Conservation (phyloP, 345 rosid species). For the Dovyalis caffra region DNA sequence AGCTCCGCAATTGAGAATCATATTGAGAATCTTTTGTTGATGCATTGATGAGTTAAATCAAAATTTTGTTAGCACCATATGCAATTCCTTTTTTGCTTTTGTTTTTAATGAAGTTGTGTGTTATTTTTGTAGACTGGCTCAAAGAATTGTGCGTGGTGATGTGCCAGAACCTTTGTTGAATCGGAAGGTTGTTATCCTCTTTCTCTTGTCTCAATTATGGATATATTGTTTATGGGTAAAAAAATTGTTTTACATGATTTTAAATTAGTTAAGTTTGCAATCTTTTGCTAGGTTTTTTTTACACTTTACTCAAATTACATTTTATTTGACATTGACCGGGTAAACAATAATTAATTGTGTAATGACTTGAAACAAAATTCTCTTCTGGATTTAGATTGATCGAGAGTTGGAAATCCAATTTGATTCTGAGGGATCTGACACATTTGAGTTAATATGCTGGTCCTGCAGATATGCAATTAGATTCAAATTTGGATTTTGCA, state of each 20-base stretch:
- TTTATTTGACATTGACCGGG: no score
- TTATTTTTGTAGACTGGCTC: constrained; percentile 61
- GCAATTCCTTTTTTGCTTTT: not conserved
- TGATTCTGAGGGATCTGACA: not conserved
- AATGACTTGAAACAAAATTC: no score
- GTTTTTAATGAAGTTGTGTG: not conserved
- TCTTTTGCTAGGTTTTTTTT: no score
- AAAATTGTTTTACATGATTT: not conserved
- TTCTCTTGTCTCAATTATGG: not conserved
- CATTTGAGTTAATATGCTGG: not conserved
- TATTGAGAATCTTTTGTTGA: not conserved
- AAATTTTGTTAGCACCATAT: not conserved
- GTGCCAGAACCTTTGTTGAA: constrained; percentile 83
- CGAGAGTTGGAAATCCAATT: not conserved
- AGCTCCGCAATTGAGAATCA: not conserved
- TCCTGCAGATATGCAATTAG: not conserved
- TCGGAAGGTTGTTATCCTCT: constrained; percentile 45
- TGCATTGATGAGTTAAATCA: not conserved
- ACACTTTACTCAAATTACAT: no score
- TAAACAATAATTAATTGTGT: no score
- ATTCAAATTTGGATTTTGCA: no score
- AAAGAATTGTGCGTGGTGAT: constrained; percentile 81
- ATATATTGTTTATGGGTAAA: not conserved
- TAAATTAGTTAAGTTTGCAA: not conserved
- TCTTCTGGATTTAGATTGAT: not conserved